A percentile compares a stretch with the other conserved stretches of the same genome.
phyloP scores from a whole-genome alignment of 805 yeast species.

The Saccharomyces eubayanus region DNA sequence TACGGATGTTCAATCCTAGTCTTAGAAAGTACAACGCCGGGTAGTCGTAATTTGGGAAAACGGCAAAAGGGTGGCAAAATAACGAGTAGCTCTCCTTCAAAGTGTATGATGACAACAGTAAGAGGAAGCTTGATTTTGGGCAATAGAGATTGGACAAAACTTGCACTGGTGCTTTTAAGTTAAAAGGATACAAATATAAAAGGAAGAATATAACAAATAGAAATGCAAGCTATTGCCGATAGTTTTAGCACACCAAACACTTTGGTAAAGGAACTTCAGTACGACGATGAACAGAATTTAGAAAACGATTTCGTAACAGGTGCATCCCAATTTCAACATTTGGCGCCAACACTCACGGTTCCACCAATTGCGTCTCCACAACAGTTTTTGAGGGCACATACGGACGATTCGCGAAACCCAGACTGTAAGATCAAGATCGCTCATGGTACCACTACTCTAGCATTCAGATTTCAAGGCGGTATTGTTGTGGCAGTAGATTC shows the following conservation, averaged over 20 bases:
- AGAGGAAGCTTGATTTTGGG: background rate
- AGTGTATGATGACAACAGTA: background rate
- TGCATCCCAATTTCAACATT: slow-evolving; percentile 20
- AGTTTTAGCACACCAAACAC: slow-evolving; percentile 16
- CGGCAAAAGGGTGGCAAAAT: slow-evolving; percentile 6
- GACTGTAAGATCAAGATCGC: slow-evolving; percentile 94
- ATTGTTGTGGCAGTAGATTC: slow-evolving; percentile 95
- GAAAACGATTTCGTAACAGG: slow-evolving; percentile 32
- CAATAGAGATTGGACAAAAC: background rate
- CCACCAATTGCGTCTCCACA: slow-evolving; percentile 88
- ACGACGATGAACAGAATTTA: slow-evolving; percentile 28
- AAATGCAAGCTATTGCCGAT: slow-evolving; percentile 31
- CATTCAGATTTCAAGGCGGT: slow-evolving; percentile 93
- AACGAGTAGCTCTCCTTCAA: background rate
- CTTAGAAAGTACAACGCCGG: background rate
- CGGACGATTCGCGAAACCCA: slow-evolving; percentile 87
- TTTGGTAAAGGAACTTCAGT: slow-evolving; percentile 21
- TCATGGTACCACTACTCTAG: slow-evolving; percentile 97
- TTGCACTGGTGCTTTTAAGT: background rate
- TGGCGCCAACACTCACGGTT: slow-evolving; percentile 54
- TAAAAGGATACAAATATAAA: background rate
- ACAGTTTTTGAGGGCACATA: slow-evolving; percentile 92
- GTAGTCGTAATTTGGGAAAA: background rate
- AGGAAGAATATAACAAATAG: background rate
- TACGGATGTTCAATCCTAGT: background rate